Conservation (phyloP, 164 flowering plant genomes). For the Litsea cubeba region DNA sequence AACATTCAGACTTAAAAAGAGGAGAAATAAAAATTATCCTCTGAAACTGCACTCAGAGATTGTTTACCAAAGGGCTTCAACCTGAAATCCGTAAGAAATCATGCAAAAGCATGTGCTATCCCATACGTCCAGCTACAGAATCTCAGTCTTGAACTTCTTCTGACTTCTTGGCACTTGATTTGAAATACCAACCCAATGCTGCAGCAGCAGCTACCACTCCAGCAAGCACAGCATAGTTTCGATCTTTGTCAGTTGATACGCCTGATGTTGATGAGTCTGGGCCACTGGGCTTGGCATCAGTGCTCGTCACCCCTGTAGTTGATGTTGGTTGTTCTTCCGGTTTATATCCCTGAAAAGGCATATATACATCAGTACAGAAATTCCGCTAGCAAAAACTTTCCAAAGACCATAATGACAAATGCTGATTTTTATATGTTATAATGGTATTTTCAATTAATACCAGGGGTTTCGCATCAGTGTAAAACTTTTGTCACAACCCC, state of each 20-base stretch:
- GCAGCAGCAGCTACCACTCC: conserved; percentile 48
- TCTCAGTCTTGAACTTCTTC: conserved; percentile 61
- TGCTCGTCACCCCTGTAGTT: conserved; percentile 32
- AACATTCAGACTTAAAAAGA: not conserved
- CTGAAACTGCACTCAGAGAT: not conserved
- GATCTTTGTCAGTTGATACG: conserved; percentile 62
- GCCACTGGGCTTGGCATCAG: conserved; percentile 40
- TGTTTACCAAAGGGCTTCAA: not conserved
- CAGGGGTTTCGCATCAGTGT: too few relatives aligned
- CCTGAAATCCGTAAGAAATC: not conserved
- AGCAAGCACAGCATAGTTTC: conserved; percentile 80
- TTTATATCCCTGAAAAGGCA: conserved; percentile 55
- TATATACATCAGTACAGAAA: not conserved
- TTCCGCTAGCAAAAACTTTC: too few relatives aligned
- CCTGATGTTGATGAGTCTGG: conserved; percentile 43
- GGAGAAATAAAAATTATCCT: not conserved
- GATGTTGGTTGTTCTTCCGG: conserved; percentile 48
- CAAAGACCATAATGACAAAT: too few relatives aligned
- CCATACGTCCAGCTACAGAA: not conserved
- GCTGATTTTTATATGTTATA: too few relatives aligned
- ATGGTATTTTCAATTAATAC: too few relatives aligned
- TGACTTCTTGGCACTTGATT: conserved; percentile 47
- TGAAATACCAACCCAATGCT: conserved; percentile 74
- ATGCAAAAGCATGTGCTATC: not conserved
- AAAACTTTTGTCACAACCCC: too few relatives aligned